Evolutionary conservation across 2,329 filamentous ascomycete genomes (phyloP).

Genomic region (Didymellaceae sp.): DNA sequence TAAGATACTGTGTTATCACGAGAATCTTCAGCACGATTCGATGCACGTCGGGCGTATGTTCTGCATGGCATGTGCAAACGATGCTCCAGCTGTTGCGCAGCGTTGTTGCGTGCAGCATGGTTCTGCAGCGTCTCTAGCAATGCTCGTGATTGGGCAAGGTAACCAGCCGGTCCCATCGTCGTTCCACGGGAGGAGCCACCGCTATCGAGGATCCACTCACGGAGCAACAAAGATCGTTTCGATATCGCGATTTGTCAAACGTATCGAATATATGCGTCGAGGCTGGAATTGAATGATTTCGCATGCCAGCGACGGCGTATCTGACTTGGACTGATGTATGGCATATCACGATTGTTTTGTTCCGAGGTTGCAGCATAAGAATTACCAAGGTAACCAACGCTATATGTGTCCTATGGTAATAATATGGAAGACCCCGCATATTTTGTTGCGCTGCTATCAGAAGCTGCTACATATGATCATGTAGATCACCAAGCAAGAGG

Average conservation of each 20-base stretch:
- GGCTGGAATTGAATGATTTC: too few relatives aligned
- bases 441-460: too few relatives aligned
- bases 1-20: slow-evolving; percentile 12
- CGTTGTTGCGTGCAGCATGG: neutral
- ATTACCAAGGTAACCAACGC: too few relatives aligned
- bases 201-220: slow-evolving; percentile 2
- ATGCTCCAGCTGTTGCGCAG: slow-evolving; percentile 3
- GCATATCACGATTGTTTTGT: too few relatives aligned
- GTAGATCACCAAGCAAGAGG: too few relatives aligned
- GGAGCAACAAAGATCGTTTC: neutral
- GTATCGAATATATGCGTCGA: neutral
- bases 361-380: too few relatives aligned
- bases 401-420: too few relatives aligned
- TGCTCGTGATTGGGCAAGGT: slow-evolving; percentile 14
- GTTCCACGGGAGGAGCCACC: slow-evolving; percentile 8
- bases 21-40: slow-evolving; percentile 9
- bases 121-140: neutral
- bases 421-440: too few relatives aligned
- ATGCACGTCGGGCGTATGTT: neutral
- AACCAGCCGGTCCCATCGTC: slow-evolving; percentile 1
- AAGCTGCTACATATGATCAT: too few relatives aligned
- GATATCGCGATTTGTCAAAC: neutral
- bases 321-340: too few relatives aligned
- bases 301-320: too few relatives aligned
- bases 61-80: slow-evolving; percentile 8